Evolutionary conservation across 2,329 filamentous ascomycete species (phyloP), one percentile per base, ranked within the genome.

Genomic region (Graphilbum fragrans): DNA sequence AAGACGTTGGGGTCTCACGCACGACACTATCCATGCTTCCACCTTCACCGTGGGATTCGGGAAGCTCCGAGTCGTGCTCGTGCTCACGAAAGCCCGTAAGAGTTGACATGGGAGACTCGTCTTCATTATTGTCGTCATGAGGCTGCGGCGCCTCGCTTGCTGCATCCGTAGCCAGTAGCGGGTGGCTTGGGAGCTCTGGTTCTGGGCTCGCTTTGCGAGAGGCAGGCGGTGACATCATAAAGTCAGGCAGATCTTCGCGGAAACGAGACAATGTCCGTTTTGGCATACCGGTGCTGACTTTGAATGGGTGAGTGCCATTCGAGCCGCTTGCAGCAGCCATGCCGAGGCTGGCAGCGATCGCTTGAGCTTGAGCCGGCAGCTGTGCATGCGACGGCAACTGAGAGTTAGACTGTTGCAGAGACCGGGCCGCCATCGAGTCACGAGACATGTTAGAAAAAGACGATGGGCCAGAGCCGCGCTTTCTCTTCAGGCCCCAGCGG

Each of bases 361-460:
- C 9, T 14, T 20, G 18, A 3, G 17, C 33, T 5, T 9, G 35
- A 8, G 23, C 20, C 5, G 18, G 29, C 7, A 18, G 39, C 14
- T 37, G 34, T 9, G 27, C 19, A 9, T 45, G 46, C 19, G 43
- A 38, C 12, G 29, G 38, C 8, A 31, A 27, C 2, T 37, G 38
- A 0, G 25, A 16, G 1, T 42, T 33, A 5, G 41, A 22, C n/a
- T 43, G 44, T 9, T 36, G 41, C 3, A 40, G 32, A 1, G 39
- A 38, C n/a, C 23, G 35, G 65, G 63, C 41, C 64, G 55, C 55
- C 68, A 94, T 90, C 16, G 88, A 93, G 54, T 94, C 88, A 48
- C 87, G 75, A 2, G 88, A 94, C 0, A 86, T 85, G 53, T 94
- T 94, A 5, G 86, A 87, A 56, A 94, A 92, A n/a, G 88, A 87